Conservation (phyloP, 805 yeast species). For the Cyberlindnera meyerae region DNA sequence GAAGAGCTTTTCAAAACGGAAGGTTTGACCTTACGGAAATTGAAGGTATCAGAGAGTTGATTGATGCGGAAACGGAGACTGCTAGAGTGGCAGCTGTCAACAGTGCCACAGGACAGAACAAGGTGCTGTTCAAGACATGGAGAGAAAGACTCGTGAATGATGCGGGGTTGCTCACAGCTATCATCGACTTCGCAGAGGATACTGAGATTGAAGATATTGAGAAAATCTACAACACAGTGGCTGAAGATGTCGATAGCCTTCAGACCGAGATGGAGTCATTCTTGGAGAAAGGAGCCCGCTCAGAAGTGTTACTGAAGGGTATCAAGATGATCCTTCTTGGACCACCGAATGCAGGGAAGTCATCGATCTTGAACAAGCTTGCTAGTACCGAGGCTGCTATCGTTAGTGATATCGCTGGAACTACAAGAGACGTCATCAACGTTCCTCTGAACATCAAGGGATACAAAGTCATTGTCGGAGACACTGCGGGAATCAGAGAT, state of each 20-base stretch:
- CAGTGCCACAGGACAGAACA: constrained; percentile 68
- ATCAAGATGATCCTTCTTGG: constrained; percentile 73
- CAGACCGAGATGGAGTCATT: constrained; percentile 40
- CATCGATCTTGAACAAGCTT: constrained; percentile 73
- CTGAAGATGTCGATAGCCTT: constrained; percentile 36
- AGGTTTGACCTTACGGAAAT: constrained; percentile 81
- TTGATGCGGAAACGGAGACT: constrained; percentile 90
- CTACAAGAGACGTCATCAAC: constrained; percentile 86
- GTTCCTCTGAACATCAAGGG: constrained; percentile 80
- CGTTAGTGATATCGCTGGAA: constrained; percentile 88
- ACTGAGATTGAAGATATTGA: constrained; percentile 70
- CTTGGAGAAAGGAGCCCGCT: constrained; percentile 42
- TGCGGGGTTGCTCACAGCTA: constrained; percentile 75
- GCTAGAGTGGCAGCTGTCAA: constrained; percentile 74
- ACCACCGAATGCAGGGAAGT: constrained; percentile 95
- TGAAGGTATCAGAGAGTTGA: constrained; percentile 84
- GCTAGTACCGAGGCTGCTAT: constrained; percentile 82
- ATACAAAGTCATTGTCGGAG: constrained; percentile 76
- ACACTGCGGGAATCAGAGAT: constrained; percentile 86
- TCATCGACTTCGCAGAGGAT: constrained; percentile 94
- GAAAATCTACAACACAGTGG: constrained; percentile 47
- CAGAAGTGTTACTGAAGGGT: constrained; percentile 67
- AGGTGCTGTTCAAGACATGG: constrained; percentile 56
- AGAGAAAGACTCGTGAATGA: constrained; percentile 56
- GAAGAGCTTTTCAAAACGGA: constrained; percentile 80